Percentiles rank a stretch among this genome's conserved stretches.
Evolutionary conservation across 148 eudicot genomes (phyloP).

Genomic region (Camellia granthamiana): DNA sequence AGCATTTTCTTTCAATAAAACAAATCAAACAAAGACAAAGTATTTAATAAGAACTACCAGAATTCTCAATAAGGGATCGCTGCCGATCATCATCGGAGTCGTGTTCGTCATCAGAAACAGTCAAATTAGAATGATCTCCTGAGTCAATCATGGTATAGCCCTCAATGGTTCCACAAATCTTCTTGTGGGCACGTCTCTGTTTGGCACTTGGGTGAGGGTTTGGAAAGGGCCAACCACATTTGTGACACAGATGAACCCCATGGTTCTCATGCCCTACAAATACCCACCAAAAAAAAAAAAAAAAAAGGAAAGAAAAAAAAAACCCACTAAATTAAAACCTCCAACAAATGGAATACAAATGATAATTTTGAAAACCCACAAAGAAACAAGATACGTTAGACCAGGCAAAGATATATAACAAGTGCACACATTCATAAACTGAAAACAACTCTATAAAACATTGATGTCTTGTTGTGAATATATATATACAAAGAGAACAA

Average conservation of each 20-base stretch:
- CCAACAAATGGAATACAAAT: neutral
- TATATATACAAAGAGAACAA: too few species aligned
- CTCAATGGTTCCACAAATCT: slow-evolving; percentile 69
- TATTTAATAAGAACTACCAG: neutral
- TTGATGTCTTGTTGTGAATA: too few species aligned
- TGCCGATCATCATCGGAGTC: slow-evolving; percentile 41
- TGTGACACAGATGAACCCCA: slow-evolving; percentile 51
- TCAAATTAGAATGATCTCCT: slow-evolving; percentile 25
- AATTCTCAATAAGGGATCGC: slow-evolving; percentile 40
- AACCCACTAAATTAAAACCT: slow-evolving; percentile 14
- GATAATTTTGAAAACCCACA: neutral
- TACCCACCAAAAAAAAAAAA: too few species aligned
- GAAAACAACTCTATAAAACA: too few species aligned
- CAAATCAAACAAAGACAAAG: neutral
- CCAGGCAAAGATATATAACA: too few species aligned
- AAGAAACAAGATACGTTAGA: neutral
- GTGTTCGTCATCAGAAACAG: slow-evolving; percentile 50
- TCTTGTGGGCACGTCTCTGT: slow-evolving; percentile 77
- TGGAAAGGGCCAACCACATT: slow-evolving; percentile 82
- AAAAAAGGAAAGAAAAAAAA: neutral
- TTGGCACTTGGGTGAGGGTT: slow-evolving; percentile 75
- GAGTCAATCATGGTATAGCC: slow-evolving; percentile 42
- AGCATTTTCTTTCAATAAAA: neutral
- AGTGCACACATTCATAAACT: too few species aligned
- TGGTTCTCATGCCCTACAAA: slow-evolving; percentile 46